These are phyloP conservation scores for Gymnopilus junonius DNA, from an alignment of 768 basidiomycete species.

Conservation along the genomic window DNA sequence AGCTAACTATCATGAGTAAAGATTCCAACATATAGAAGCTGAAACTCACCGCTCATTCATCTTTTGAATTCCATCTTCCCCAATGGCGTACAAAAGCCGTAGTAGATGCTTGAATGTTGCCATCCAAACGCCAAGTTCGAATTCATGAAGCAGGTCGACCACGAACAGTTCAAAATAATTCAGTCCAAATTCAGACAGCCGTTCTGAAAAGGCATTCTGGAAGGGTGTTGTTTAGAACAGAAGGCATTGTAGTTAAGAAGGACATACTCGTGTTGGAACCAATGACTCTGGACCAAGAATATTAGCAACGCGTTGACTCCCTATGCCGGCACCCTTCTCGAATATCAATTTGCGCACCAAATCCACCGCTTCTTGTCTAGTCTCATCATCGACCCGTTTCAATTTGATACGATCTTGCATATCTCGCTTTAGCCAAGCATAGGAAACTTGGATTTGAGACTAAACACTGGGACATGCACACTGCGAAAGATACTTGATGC, in stretches of 20 bases:
- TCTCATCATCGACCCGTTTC: no score
- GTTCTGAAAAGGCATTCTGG: conserved; percentile 34
- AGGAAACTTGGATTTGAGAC: no score
- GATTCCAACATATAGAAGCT: neutral
- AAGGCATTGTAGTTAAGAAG: neutral
- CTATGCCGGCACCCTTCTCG: conserved; percentile 18
- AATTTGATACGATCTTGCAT: no score
- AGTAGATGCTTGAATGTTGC: conserved; percentile 33
- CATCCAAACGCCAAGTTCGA: conserved; percentile 41
- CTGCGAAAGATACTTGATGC: neutral
- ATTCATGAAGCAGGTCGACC: conserved; percentile 40
- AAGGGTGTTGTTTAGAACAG: neutral
- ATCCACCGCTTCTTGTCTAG: no score
- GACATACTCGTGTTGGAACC: conserved; percentile 32
- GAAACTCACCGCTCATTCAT: conserved; percentile 27
- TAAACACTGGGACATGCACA: conserved; percentile 20
- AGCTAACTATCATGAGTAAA: conserved; percentile 13
- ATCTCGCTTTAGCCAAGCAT: no score
- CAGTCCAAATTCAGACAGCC: conserved; percentile 19
- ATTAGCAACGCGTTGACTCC: conserved; percentile 22
- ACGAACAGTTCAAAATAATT: conserved; percentile 30
- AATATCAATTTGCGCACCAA: conserved; percentile 29
- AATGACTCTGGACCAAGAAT: conserved; percentile 21
- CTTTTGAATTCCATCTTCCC: conserved; percentile 16
- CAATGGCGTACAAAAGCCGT: conserved; percentile 29